These are phyloP conservation scores for Periconia sp. DNA, from an alignment of 2,329 filamentous ascomycete species.

Conservation along the genomic window DNA sequence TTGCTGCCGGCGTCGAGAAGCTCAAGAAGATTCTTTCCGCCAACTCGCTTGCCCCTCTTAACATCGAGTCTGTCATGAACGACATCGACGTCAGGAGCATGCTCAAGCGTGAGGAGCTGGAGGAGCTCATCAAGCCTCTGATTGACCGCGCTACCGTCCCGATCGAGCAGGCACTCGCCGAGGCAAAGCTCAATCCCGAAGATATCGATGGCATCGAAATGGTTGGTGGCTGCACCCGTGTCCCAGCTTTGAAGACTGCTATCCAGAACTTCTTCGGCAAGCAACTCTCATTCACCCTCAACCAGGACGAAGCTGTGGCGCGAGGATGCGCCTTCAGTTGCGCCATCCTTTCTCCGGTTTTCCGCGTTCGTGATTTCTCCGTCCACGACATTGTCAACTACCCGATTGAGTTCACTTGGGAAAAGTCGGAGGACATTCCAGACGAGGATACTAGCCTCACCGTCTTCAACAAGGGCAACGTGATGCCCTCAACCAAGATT, in stretches of 20 bases:
- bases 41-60: constrained; percentile 89
- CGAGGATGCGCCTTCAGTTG: constrained; percentile 97
- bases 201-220: constrained; percentile 95
- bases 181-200: constrained; percentile 87
- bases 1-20: constrained; percentile 90
- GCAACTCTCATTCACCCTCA: constrained; percentile 90
- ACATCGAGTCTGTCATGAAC: constrained; percentile 98
- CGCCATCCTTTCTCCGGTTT: constrained; percentile 94
- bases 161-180: constrained; percentile 89
- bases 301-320: constrained; percentile 96
- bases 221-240: constrained; percentile 92
- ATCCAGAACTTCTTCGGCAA: constrained; percentile 94
- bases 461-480: constrained; percentile 96
- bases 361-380: constrained; percentile 97
- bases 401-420: constrained; percentile 98
- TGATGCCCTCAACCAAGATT: constrained; percentile 98
- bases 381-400: constrained; percentile 98
- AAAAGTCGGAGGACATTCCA: constrained; percentile 97
- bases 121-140: constrained; percentile 86
- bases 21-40: constrained; percentile 98
- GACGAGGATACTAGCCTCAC: constrained; percentile 97
- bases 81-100: constrained; percentile 89
- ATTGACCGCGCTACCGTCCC: constrained; percentile 74
- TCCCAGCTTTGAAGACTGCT: constrained; percentile 88
- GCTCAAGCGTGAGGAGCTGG: constrained; percentile 93